Conservation (phyloP, 2,329 filamentous ascomycete genomes). For the Boeremia lycopersici region DNA sequence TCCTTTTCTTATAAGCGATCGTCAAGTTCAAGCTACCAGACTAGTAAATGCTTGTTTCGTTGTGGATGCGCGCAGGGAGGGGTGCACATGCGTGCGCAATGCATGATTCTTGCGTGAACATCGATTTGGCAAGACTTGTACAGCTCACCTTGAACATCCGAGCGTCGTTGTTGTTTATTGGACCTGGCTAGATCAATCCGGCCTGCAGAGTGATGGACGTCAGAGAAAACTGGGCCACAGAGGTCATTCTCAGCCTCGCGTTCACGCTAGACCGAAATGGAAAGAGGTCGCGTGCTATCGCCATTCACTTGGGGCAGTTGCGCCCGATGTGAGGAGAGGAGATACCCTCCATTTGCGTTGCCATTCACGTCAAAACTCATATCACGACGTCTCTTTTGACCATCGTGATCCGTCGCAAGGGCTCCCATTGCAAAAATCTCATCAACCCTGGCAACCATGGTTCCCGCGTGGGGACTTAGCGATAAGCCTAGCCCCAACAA, state of each 20-base stretch:
- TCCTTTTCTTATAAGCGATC: no score
- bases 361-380: no score
- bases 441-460: slow-evolving; percentile 3
- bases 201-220: background rate
- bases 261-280: slow-evolving; percentile 10
- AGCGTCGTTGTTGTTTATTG: background rate
- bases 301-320: background rate
- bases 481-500: slow-evolving; percentile 6
- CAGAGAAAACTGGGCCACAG: background rate
- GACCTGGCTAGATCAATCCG: background rate
- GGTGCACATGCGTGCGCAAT: no score
- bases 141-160: no score
- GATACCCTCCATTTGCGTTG: no score
- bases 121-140: no score
- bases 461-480: slow-evolving; percentile 10
- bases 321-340: background rate
- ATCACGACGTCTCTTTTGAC: no score
- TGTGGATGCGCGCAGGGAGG: no score
- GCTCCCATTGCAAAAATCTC: background rate
- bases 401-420: no score
- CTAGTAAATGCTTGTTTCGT: no score
- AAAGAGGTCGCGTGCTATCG: slow-evolving; percentile 16
- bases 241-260: slow-evolving; percentile 1
- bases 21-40: no score
- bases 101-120: no score